These are phyloP conservation scores for Grosmannia clavigera DNA, from an alignment of 2,329 filamentous ascomycete species.

Conservation along the genomic window DNA sequence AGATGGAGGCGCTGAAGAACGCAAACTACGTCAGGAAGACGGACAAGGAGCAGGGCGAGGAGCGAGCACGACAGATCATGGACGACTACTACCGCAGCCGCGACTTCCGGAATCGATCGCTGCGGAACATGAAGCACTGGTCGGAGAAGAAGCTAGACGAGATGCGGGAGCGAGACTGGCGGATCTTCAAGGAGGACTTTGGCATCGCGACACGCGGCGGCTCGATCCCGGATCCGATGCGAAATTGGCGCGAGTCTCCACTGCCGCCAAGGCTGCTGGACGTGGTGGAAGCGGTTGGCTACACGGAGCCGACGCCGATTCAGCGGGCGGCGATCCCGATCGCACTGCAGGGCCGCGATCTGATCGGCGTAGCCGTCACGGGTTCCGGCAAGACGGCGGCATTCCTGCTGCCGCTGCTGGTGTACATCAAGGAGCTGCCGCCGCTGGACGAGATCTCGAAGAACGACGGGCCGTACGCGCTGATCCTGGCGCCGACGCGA, in stretches of 20 bases:
- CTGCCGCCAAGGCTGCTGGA: slow-evolving; percentile 67
- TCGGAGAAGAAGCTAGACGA: slow-evolving; percentile 82
- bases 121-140: slow-evolving; percentile 78
- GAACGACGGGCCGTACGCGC: slow-evolving; percentile 92
- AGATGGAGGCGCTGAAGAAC: slow-evolving; percentile 9
- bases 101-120: slow-evolving; percentile 60
- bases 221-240: slow-evolving; percentile 88
- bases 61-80: slow-evolving; percentile 66
- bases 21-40: slow-evolving; percentile 34
- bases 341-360: slow-evolving; percentile 77
- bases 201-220: slow-evolving; percentile 93
- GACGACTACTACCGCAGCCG: slow-evolving; percentile 72
- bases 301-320: slow-evolving; percentile 82
- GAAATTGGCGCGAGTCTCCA: slow-evolving; percentile 76
- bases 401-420: slow-evolving; percentile 81
- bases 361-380: slow-evolving; percentile 97
- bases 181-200: slow-evolving; percentile 99
- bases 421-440: slow-evolving; percentile 87
- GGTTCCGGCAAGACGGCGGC: slow-evolving; percentile 98
- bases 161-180: slow-evolving; percentile 97
- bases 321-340: slow-evolving; percentile 94
- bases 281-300: slow-evolving; percentile 75
- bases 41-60: slow-evolving; percentile 62
- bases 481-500: slow-evolving; percentile 91
- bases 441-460: slow-evolving; percentile 75